Conservation (phyloP, 495 filamentous ascomycete species). For the Hyaloscypha variabilis region DNA sequence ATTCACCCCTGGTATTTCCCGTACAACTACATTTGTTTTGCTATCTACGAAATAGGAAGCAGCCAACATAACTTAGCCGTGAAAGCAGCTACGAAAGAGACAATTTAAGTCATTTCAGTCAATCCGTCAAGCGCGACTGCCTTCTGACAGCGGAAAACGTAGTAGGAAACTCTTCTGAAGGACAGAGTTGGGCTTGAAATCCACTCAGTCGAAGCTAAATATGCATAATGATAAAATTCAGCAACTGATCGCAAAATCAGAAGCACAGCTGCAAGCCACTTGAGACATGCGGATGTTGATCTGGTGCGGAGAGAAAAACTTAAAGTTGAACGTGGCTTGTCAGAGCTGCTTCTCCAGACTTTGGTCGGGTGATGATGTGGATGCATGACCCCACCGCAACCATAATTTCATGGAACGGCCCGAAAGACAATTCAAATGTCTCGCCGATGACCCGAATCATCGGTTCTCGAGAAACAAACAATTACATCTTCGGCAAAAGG, state of each 20-base stretch:
- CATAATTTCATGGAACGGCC: not conserved
- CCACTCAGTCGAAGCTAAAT: not conserved
- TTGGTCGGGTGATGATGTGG: not conserved
- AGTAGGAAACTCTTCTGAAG: not conserved
- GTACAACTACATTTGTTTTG: too few species aligned
- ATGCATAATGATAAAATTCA: not conserved
- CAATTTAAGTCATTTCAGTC: not conserved
- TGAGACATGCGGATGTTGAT: not conserved
- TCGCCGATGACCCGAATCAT: not conserved
- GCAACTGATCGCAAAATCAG: not conserved
- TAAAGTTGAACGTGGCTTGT: not conserved
- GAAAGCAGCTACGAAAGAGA: not conserved
- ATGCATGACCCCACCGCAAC: not conserved
- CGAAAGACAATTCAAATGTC: not conserved
- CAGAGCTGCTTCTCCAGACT: not conserved
- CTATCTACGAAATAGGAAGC: not conserved
- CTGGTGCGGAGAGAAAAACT: not conserved
- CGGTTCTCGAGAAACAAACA: not conserved
- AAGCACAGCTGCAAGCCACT: not conserved
- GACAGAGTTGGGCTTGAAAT: not conserved
- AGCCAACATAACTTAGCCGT: not conserved
- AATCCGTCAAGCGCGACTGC: constrained; percentile 1
- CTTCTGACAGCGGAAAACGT: constrained; percentile 4
- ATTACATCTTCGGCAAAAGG: too few species aligned
- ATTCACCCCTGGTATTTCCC: not conserved